Percentiles rank a stretch among this genome's conserved stretches.
Conservation (phyloP, 805 yeast species). For the Kazachstania taianensis region DNA sequence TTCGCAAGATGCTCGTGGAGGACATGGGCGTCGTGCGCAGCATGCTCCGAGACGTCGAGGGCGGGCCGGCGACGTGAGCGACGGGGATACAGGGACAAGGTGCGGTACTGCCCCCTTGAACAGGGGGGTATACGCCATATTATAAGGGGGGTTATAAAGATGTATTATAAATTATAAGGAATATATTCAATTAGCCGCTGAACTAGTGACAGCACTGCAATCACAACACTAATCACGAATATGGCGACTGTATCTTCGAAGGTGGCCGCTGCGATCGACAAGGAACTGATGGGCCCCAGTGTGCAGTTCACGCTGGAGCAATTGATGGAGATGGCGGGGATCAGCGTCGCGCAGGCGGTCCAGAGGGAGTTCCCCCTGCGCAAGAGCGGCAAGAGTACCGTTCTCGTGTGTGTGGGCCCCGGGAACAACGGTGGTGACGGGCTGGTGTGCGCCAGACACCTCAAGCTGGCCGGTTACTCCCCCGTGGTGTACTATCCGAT, state of each 20-base stretch:
- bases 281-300: slow-evolving; percentile 75
- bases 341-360: slow-evolving; percentile 85
- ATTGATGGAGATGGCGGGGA: slow-evolving; percentile 90
- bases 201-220: too few relatives aligned
- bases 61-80: too few relatives aligned
- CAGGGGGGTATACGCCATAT: too few relatives aligned
- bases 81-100: too few relatives aligned
- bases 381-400: slow-evolving; percentile 26
- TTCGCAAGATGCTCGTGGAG: slow-evolving; percentile 29
- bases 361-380: slow-evolving; percentile 48
- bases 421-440: slow-evolving; percentile 98
- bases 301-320: slow-evolving; percentile 32
- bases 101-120: too few relatives aligned
- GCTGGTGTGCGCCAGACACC: slow-evolving; percentile 86
- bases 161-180: too few relatives aligned
- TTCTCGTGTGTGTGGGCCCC: slow-evolving; percentile 79
- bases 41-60: slow-evolving; percentile 19
- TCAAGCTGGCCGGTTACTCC: slow-evolving; percentile 65
- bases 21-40: slow-evolving; percentile 30
- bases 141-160: too few relatives aligned
- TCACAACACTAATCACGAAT: too few relatives aligned
- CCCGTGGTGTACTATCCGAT: slow-evolving; percentile 80
- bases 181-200: too few relatives aligned
- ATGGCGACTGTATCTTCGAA: slow-evolving; percentile 38
- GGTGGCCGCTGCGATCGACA: slow-evolving; percentile 67